Conservation (phyloP, 2,329 filamentous ascomycete species). For the Ophioceras dolichostomum region DNA sequence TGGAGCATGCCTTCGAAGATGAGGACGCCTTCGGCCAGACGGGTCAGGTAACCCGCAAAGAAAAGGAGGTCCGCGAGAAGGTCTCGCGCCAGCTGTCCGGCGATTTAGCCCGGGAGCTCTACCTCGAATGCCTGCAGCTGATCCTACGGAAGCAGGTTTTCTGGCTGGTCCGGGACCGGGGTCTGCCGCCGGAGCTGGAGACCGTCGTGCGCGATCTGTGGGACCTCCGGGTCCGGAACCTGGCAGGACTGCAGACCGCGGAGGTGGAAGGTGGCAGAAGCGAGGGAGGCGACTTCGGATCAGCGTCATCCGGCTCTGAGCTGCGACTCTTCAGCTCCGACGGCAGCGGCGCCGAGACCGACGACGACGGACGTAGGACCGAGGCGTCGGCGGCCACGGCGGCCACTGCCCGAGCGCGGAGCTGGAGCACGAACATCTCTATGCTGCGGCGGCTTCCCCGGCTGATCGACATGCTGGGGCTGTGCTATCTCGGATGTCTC, state of each 20-base stretch:
- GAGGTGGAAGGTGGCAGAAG: not conserved
- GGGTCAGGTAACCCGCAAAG: slow-evolving; percentile 41
- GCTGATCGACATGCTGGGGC: slow-evolving; percentile 59
- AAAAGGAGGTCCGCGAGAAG: slow-evolving; percentile 43
- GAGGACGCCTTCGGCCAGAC: slow-evolving; percentile 56
- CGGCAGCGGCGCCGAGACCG: slow-evolving; percentile 17
- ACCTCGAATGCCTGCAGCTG: slow-evolving; percentile 73
- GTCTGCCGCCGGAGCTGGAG: slow-evolving; percentile 63
- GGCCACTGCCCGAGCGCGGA: slow-evolving; percentile 20
- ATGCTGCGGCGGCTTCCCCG: slow-evolving; percentile 46
- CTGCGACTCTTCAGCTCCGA: slow-evolving; percentile 2
- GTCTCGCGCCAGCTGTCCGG: slow-evolving; percentile 48
- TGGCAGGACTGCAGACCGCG: slow-evolving; percentile 40
- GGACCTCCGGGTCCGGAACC: slow-evolving; percentile 50
- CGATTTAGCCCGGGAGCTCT: slow-evolving; percentile 60
- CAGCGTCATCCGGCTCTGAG: slow-evolving; percentile 1
- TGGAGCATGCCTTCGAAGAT: slow-evolving; percentile 47
- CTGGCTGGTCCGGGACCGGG: slow-evolving; percentile 57
- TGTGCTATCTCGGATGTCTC: slow-evolving; percentile 71
- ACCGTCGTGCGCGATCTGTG: slow-evolving; percentile 74
- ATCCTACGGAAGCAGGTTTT: slow-evolving; percentile 70
- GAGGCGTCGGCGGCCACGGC: slow-evolving; percentile 11
- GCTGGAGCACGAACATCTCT: slow-evolving; percentile 31
- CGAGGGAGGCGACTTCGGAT: not conserved
- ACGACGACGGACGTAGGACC: no score